These are phyloP conservation scores for Kluyveromyces lactis DNA, from an alignment of 805 yeast species.

Conservation along the genomic window DNA sequence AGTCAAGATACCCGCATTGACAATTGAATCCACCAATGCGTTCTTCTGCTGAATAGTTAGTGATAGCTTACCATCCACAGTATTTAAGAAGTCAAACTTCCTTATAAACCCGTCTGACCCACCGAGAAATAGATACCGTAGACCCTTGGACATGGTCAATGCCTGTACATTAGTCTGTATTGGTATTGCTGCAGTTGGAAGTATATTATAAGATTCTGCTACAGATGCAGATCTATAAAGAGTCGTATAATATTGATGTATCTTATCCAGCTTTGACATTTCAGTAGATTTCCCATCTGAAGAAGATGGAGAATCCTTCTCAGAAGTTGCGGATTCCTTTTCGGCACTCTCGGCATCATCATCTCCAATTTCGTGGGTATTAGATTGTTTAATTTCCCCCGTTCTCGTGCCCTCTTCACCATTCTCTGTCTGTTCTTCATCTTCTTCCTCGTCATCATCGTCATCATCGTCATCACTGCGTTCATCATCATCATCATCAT, in stretches of 20 bases:
- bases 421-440: slow-evolving; percentile 12
- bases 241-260: slow-evolving; percentile 28
- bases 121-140: slow-evolving; percentile 84
- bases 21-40: slow-evolving; percentile 75
- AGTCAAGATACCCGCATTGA: slow-evolving; percentile 71
- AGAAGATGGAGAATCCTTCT: neutral
- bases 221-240: slow-evolving; percentile 37
- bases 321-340: slow-evolving; percentile 4
- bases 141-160: slow-evolving; percentile 67
- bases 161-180: slow-evolving; percentile 73
- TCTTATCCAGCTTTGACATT: slow-evolving; percentile 16
- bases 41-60: slow-evolving; percentile 89
- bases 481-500: slow-evolving; percentile 9
- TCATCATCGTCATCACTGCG: slow-evolving; percentile 18
- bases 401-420: slow-evolving; percentile 13
- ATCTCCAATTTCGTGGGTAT: slow-evolving; percentile 13
- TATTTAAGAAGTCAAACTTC: slow-evolving; percentile 76
- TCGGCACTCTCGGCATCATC: slow-evolving; percentile 11
- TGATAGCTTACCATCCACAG: slow-evolving; percentile 80
- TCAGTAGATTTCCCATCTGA: slow-evolving; percentile 14
- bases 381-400: slow-evolving; percentile 7
- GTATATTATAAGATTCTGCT: slow-evolving; percentile 56
- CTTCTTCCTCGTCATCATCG: slow-evolving; percentile 16
- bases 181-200: slow-evolving; percentile 84
- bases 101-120: slow-evolving; percentile 94